Conservation (phyloP, 2,329 filamentous ascomycete species). For the Hypoxylon sp. region DNA sequence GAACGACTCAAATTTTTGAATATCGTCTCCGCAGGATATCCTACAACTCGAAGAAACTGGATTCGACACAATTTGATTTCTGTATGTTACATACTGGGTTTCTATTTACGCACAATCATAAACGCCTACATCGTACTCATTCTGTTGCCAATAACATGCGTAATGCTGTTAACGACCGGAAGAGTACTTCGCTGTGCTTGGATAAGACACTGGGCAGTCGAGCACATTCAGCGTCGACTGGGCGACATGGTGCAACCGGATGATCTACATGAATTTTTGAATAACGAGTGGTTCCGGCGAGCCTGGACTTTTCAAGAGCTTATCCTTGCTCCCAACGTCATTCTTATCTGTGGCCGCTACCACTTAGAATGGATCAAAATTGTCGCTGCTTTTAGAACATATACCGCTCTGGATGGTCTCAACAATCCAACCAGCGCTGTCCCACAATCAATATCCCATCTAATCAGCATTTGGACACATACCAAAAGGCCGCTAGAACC, state of each 20-base stretch:
- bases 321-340: background rate
- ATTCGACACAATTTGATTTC: background rate
- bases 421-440: background rate
- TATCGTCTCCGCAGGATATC: background rate
- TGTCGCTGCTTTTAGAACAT: background rate
- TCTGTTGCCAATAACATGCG: background rate
- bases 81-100: background rate
- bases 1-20: background rate
- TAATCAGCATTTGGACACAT: background rate
- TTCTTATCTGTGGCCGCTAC: background rate
- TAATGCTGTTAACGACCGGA: background rate
- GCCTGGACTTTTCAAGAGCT: slow-evolving; percentile 14
- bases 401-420: no score
- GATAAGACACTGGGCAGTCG: no score
- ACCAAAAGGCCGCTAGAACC: background rate
- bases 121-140: background rate
- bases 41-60: background rate
- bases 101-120: background rate
- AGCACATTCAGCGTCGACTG: background rate
- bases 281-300: slow-evolving; percentile 5
- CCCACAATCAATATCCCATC: background rate
- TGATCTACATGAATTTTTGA: background rate
- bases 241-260: background rate
- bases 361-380: background rate
- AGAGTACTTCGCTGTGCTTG: background rate